Evolutionary conservation across 805 yeast genomes (phyloP).

Genomic region (Suhomyces sp.): DNA sequence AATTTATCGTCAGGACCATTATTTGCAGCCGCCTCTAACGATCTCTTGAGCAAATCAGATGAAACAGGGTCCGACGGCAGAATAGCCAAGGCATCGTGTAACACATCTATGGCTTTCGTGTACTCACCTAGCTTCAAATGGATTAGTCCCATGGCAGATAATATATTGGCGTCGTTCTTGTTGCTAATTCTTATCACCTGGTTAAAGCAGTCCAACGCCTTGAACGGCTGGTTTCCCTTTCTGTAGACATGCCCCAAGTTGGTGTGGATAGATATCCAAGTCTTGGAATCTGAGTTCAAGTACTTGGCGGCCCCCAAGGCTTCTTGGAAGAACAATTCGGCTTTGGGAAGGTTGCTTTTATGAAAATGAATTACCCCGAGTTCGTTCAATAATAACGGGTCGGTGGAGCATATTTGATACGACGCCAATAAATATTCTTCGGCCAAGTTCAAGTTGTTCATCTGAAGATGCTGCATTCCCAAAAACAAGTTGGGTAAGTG

Average conservation of each 20-base stretch:
- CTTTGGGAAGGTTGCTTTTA: conserved; percentile 59
- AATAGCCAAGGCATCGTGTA: conserved; percentile 80
- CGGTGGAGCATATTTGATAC: conserved; percentile 72
- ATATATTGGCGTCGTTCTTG: conserved; percentile 64
- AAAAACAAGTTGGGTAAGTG: conserved; percentile 85
- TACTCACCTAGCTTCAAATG: conserved; percentile 65
- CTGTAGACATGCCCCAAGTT: conserved; percentile 89
- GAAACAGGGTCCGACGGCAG: conserved; percentile 83
- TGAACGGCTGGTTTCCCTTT: conserved; percentile 54
- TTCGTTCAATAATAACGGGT: conserved; percentile 87
- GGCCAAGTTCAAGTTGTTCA: conserved; percentile 78
- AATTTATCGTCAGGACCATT: conserved; percentile 18
- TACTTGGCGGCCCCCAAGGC: conserved; percentile 69
- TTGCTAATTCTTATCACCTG: conserved; percentile 69
- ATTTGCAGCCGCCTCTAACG: conserved; percentile 57
- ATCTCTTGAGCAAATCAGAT: conserved; percentile 73
- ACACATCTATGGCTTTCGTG: conserved; percentile 64
- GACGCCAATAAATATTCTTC: conserved; percentile 82
- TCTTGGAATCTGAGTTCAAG: conserved; percentile 72
- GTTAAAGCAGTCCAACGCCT: conserved; percentile 72
- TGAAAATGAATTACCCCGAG: conserved; percentile 90
- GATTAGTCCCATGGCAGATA: conserved; percentile 82
- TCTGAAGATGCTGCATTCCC: conserved; percentile 94
- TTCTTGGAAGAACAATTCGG: conserved; percentile 66
- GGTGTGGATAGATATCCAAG: conserved; percentile 81